Evolutionary conservation across 75 land plant species (phyloP).

Genomic region (Cunninghamia lanceolata): DNA sequence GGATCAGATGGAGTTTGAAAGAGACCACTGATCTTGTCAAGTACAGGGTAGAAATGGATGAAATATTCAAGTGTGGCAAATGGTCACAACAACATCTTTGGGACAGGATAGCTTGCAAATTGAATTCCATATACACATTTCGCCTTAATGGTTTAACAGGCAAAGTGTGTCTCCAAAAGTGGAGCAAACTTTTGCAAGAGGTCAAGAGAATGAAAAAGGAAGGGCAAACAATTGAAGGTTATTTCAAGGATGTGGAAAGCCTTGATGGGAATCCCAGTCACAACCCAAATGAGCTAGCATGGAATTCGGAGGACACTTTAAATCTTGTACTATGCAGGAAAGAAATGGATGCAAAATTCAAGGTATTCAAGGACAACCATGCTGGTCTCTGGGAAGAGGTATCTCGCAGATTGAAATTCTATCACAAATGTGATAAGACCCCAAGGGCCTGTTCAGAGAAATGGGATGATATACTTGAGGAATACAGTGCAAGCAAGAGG

Average conservation of each 20-base stretch:
- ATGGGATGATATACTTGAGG: background rate
- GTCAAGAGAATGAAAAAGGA: background rate
- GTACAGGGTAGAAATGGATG: too few species aligned
- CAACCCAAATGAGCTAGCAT: background rate
- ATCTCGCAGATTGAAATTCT: background rate
- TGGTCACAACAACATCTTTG: too few species aligned
- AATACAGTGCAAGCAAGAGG: background rate
- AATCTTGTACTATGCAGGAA: background rate
- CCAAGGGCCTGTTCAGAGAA: background rate
- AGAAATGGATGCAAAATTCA: background rate
- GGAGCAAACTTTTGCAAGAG: too few species aligned
- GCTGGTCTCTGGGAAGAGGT: background rate
- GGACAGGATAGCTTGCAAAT: too few species aligned
- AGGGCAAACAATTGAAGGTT: background rate
- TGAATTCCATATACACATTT: too few species aligned
- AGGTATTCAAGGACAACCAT: background rate
- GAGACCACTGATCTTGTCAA: too few species aligned
- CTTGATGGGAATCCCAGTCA: too few species aligned
- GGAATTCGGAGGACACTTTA: background rate
- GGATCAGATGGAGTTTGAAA: too few species aligned
- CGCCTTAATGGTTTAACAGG: too few species aligned
- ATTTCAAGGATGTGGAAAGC: background rate
- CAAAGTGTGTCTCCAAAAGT: too few species aligned
- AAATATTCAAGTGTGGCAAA: too few species aligned
- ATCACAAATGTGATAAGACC: background rate